Base-by-base conservation (phyloP, 176 grass and related monocot genomes). In the Rhynchospora tenuis region DNA sequence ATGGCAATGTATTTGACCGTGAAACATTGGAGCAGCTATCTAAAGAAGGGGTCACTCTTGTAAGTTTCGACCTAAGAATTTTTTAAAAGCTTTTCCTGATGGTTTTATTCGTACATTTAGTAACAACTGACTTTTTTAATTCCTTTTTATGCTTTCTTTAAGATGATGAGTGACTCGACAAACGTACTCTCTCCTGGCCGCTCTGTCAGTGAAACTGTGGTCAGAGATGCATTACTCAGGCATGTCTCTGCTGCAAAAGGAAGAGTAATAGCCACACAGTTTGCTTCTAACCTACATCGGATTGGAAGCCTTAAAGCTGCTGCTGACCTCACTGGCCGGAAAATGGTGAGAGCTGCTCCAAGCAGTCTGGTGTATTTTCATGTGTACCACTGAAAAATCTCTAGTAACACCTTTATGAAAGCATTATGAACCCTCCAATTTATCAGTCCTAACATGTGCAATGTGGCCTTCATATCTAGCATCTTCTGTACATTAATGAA, bases 161-260 rank as follows among this genome's bases (percentile, higher is more conserved):
- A 98, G 96, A 99, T 99, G 96, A 95, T 99, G 96, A 99, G 96
- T 9, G 96, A 99, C 47, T 99, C 96, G 24, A 99, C 96, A 87
- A 99, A 99, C 89, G 38, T 99, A 80, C 85, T 99, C 42, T 99
- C 96, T n/a, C 93, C 96, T 89, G 96, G 96, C 86, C 92, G 96
- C 87, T 99, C 96, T 72, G 88, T 90, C 22, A 99, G 96, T 29
- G 96, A 99, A 88, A 87, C 96, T 83, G 89, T 93, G 88, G 96
- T 99, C 71, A 93, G 93, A 79, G 81, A 94, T 89, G 78, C 91
- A 29, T 88, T 99, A 67, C 26, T 95, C 78, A 83, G 88, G 63
- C 93, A 92, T 77, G 64, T 99, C 88, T 99, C 96, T 89, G 93
- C 85, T 83, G 91, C 96, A 83, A 90, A 93, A 90, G 96, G 96